Evolutionary conservation across 176 grass and related monocot species (phyloP), one percentile per base, ranked within the genome.

Genomic region (Musa beccarii): DNA sequence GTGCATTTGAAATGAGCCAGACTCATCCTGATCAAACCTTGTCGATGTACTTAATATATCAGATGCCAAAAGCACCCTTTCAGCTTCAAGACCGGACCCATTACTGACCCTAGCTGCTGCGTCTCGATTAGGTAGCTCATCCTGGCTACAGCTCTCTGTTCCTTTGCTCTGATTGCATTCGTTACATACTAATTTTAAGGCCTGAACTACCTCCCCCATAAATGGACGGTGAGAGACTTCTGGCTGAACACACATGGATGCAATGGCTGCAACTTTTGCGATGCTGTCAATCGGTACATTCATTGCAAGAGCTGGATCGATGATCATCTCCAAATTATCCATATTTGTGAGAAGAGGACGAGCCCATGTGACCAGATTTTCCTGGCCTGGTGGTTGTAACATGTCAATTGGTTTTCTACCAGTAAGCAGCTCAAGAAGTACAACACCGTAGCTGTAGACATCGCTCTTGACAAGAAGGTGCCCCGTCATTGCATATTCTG

Each of bases 401-500:
- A 66, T 77, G 75, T 77, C 61, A 2, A 77, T 49, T 17, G 75
- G 61, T 49, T 77, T 77, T n/a, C 75, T 53, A 52, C 75, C 75
- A 1, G 61, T 77, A 6, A 77, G 61, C 34, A 77, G 20, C 61
- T 77, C 75, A 16, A 77, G 75, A 52, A 77, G 75, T 10, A 77
- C 75, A 66, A 77, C 75, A 1, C 75, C 75, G 10, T 66, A 77
- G 61, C 75, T 77, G 20, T 77, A 77, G 19, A 77, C 75, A 53
- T 77, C 75, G 7, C 75, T 77, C 59, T 77, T 77, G 34, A 77
- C 61, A 10, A 77, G 75, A 77, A 77, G 75, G 61, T 77, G 59
- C n/a, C 75, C 75, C 8, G 75, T 77, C 75, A 77, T 77, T 77
- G 75, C 75, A 77, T 77, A 77, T 52, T 77, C 75, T 1, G 75